Percentiles rank a stretch among this genome's conserved stretches.
phyloP scores from a whole-genome alignment of 2,329 filamentous ascomycete species.

The Fusarium secorum region DNA sequence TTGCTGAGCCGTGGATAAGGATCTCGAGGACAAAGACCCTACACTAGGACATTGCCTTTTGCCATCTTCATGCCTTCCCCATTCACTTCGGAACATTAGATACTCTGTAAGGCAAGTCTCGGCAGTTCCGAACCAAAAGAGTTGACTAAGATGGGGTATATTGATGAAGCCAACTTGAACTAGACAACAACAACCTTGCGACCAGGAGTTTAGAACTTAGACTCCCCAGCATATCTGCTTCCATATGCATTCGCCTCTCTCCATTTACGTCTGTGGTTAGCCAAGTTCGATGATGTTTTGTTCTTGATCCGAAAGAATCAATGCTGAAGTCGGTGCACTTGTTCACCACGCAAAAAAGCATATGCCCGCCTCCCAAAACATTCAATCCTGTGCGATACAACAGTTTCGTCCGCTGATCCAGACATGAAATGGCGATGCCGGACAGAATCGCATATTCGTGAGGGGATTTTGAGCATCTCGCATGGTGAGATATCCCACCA shows the following conservation, averaged over 20 bases:
- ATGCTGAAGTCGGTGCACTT: background rate
- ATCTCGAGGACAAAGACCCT: too few relatives aligned
- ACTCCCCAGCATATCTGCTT: too few relatives aligned
- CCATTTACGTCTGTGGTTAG: background rate
- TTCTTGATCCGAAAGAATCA: background rate
- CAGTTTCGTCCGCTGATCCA: background rate
- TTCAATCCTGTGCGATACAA: fast-evolving
- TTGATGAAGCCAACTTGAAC: background rate
- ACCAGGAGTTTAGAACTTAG: background rate
- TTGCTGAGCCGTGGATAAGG: background rate
- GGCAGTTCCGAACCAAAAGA: fast-evolving
- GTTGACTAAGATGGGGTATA: background rate
- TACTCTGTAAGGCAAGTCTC: fast-evolving
- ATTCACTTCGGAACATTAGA: background rate
- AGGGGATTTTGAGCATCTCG: background rate
- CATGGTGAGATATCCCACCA: conserved; percentile 8
- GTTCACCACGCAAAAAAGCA: background rate
- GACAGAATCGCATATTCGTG: background rate
- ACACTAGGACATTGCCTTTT: background rate
- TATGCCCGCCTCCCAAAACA: background rate
- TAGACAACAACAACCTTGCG: background rate
- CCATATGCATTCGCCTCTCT: fast-evolving
- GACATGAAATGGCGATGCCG: fast-evolving
- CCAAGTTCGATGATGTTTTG: background rate
- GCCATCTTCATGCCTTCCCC: background rate